Percentiles rank a stretch among this genome's conserved stretches.
Evolutionary conservation across 2,329 filamentous ascomycete genomes (phyloP).

Genomic region (Ramichloridium luteum): DNA sequence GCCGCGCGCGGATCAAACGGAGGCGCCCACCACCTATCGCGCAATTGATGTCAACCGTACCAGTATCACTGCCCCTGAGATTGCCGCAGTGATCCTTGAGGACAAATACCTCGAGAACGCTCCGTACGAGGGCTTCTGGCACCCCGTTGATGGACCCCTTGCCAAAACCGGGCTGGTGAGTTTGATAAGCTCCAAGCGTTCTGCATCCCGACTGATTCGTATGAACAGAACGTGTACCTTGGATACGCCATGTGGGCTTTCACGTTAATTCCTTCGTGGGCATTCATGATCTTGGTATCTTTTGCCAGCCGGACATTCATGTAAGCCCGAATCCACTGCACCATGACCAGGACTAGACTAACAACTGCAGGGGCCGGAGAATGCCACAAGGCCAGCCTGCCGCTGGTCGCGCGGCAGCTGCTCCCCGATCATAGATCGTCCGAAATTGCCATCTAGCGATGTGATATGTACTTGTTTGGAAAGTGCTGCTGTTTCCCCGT

Average conservation of each 20-base stretch:
- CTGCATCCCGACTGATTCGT: background rate
- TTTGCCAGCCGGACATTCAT: slow-evolving; percentile 64
- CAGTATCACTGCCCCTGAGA: slow-evolving; percentile 50
- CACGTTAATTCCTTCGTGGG: slow-evolving; percentile 52
- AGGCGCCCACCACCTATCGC: slow-evolving; percentile 52
- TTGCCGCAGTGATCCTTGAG: slow-evolving; percentile 49
- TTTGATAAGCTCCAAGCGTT: too few relatives aligned
- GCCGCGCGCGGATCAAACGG: slow-evolving; percentile 50
- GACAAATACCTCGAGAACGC: slow-evolving; percentile 41
- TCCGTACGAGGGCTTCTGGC: slow-evolving; percentile 55
- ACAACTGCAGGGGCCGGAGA: slow-evolving; percentile 4
- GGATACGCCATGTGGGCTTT: slow-evolving; percentile 56
- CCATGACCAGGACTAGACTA: background rate
- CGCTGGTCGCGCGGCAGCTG: slow-evolving; percentile 4
- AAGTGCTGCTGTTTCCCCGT: too few relatives aligned
- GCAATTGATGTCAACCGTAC: slow-evolving; percentile 58
- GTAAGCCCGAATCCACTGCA: slow-evolving; percentile 41
- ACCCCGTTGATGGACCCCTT: slow-evolving; percentile 60
- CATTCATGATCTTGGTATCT: slow-evolving; percentile 64
- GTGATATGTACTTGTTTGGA: too few relatives aligned
- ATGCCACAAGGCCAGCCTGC: slow-evolving; percentile 2
- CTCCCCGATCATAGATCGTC: too few relatives aligned
- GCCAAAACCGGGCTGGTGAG: slow-evolving; percentile 47
- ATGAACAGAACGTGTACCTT: slow-evolving; percentile 41
- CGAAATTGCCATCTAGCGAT: too few relatives aligned